Evolutionary conservation across 345 rosid species (phyloP).

Genomic region (Eucalyptus marginata): DNA sequence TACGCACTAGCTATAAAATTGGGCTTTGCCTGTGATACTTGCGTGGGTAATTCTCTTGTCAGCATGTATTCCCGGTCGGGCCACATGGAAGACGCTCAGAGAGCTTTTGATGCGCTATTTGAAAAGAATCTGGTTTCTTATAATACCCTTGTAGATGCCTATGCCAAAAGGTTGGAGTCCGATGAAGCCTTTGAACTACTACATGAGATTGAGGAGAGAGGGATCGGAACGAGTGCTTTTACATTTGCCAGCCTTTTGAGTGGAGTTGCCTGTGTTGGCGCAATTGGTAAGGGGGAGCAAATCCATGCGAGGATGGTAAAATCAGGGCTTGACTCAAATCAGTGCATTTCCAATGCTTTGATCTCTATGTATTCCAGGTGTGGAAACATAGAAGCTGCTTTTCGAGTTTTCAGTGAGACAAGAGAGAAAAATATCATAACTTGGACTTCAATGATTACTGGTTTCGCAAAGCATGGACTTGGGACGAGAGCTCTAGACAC

Average conservation of each 20-base stretch:
- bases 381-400: conserved; percentile 49
- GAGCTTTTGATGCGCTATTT: background rate
- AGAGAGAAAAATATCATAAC: conserved; percentile 42
- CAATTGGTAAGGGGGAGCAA: conserved; percentile 36
- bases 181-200: background rate
- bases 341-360: conserved; percentile 38
- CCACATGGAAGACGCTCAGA: background rate
- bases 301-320: conserved; percentile 46
- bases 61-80: background rate
- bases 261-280: background rate
- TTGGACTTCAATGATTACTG: conserved; percentile 78
- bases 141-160: background rate
- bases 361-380: conserved; percentile 70
- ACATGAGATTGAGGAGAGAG: background rate
- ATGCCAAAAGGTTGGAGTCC: background rate
- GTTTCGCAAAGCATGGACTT: conserved; percentile 60
- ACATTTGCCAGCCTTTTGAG: background rate
- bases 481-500: conserved; percentile 46
- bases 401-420: conserved; percentile 34
- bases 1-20: background rate
- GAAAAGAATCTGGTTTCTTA: background rate
- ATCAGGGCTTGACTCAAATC: conserved; percentile 34
- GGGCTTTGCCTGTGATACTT: background rate
- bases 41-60: background rate
- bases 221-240: background rate